Percentiles rank a stretch among this genome's conserved stretches.
Evolutionary conservation across 345 rosid species (phyloP).

Genomic region (Angophora floribunda): DNA sequence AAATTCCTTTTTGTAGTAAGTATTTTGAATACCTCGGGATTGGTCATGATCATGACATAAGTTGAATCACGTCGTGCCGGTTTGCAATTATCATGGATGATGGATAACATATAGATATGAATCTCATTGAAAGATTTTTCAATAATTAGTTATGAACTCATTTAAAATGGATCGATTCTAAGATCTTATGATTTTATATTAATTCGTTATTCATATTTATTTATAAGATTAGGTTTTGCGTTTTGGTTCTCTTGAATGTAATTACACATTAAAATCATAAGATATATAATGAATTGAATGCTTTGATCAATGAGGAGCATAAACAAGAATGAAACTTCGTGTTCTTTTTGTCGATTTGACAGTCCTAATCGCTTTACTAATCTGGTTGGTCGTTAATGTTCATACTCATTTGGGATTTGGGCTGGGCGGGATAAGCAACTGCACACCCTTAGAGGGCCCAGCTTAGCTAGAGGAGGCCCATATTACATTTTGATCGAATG

Average conservation of each 20-base stretch:
- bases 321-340: neutral
- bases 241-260: neutral
- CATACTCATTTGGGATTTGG: neutral
- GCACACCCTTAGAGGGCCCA: neutral
- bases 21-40: neutral
- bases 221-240: neutral
- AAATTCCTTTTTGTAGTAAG: neutral
- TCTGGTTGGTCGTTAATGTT: neutral
- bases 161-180: neutral
- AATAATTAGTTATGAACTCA: neutral
- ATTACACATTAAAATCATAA: neutral
- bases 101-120: neutral
- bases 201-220: neutral
- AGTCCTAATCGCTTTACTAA: too few species aligned
- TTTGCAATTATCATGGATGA: neutral
- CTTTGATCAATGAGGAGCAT: neutral
- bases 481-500: neutral
- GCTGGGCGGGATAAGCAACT: neutral
- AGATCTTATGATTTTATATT: neutral
- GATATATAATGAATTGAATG: neutral
- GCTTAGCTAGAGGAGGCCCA: neutral
- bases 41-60: neutral
- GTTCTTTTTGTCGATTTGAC: neutral
- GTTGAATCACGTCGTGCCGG: neutral
- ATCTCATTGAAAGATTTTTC: rapidly evolving